Percentiles rank a stretch among this genome's conserved stretches.
Evolutionary conservation across 1,284 basidiomycete genomes (phyloP).

Genomic region (Marasmius fiardii): DNA sequence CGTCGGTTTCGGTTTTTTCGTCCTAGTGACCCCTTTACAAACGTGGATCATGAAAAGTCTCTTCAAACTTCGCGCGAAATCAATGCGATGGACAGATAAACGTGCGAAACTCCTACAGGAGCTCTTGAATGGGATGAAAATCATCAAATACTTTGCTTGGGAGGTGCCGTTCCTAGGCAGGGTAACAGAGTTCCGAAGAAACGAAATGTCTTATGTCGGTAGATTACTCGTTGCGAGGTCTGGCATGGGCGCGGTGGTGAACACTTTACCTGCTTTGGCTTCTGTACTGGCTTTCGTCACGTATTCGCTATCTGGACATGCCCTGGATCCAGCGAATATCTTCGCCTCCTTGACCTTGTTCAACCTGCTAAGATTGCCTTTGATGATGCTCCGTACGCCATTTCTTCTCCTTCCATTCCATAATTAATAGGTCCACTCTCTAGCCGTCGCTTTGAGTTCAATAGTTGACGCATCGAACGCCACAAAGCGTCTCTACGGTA

Average conservation of each 20-base stretch:
- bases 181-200: conserved; percentile 66
- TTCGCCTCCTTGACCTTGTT: conserved; percentile 86
- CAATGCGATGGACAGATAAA: conserved; percentile 91
- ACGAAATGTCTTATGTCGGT: conserved; percentile 80
- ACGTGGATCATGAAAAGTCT: conserved; percentile 72
- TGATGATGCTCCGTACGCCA: conserved; percentile 70
- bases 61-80: conserved; percentile 68
- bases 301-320: conserved; percentile 70
- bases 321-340: conserved; percentile 65
- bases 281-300: conserved; percentile 86
- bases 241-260: conserved; percentile 63
- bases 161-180: conserved; percentile 71
- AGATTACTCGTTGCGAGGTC: conserved; percentile 72
- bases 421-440: neutral
- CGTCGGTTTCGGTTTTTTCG: conserved; percentile 81
- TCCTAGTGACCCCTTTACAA: conserved; percentile 61
- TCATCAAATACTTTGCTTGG: conserved; percentile 91
- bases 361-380: conserved; percentile 69
- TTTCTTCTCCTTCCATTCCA: neutral
- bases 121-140: conserved; percentile 80
- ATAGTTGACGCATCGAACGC: conserved; percentile 81
- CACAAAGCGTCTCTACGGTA: conserved; percentile 59
- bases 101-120: conserved; percentile 83
- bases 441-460: conserved; percentile 73
- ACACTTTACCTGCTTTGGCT: conserved; percentile 77